Base-by-base conservation (phyloP, 2,329 filamentous ascomycete species). In the Fusarium penzigii region DNA sequence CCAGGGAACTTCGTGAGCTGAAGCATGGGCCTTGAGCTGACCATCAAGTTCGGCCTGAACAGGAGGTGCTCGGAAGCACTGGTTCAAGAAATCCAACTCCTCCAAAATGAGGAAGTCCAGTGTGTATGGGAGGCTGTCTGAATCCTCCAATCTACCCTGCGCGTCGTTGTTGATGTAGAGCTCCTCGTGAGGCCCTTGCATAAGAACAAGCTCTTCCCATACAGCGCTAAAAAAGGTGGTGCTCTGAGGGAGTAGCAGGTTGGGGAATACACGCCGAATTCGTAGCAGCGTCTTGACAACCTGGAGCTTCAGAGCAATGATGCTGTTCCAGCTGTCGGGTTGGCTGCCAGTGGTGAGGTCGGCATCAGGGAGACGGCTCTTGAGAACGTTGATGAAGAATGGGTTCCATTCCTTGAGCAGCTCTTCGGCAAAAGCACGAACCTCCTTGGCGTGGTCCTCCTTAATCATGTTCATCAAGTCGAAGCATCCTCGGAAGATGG, bases 401-500 rank as follows among this genome's bases (percentile, higher is more conserved):
- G 92, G 90, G 56, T 90, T 87, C 94, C 94, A 99, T 46, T 84
- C 83, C 62, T 80, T 81, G 44, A 97, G 79, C 0, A 91, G 85
- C 66, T 96, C 89, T 55, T 96, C 90, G 48, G 93, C 92, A 70
- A 99, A 99, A 1, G 80, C 81, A 72, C 90, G 94, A 55, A 97
- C 91, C 49, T 90, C 90, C 52, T 82, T 81, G 65, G 90, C 89
- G 73, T 97, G 90, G 62, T 96, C 90, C 61, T 96, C 92, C 78
- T 96, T 89, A 60, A 97, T 89, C 84, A 97, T 96, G 73, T 97
- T 92, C 75, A 99, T 84, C 51, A 94, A 90, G 69, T 97, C 92
- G 70, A 99, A 96, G 73, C 91, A 96, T 44, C 86, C 86, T 51
- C 91, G 84, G 78, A 97, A 96, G 52, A 97, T 90, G 39, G 89